Percentiles rank a stretch among this genome's conserved stretches.
Evolutionary conservation across 177 flowering plant species (phyloP).

Genomic region (Vitis hybrid): DNA sequence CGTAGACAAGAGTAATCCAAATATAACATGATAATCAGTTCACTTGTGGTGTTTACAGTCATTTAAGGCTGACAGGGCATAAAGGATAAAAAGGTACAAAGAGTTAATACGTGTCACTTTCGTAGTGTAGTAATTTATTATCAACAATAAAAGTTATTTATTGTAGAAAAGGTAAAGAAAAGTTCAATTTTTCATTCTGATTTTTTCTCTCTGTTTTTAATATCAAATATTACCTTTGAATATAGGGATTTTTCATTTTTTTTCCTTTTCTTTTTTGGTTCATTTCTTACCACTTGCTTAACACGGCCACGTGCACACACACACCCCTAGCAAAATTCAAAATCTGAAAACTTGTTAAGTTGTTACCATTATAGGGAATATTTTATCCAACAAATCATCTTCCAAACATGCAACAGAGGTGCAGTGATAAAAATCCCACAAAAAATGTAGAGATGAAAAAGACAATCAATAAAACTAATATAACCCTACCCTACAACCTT

Average conservation of each 20-base stretch:
- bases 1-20: conserved; percentile 1
- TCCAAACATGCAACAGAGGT: no score
- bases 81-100: neutral
- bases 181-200: neutral
- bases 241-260: neutral
- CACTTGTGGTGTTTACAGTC: neutral
- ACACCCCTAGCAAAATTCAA: no score
- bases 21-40: neutral
- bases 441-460: no score
- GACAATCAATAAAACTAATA: no score
- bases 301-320: no score
- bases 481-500: no score
- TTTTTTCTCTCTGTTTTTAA: neutral
- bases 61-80: neutral
- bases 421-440: no score
- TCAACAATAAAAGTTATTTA: neutral
- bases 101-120: neutral
- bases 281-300: no score
- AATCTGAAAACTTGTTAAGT: no score
- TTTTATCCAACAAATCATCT: no score
- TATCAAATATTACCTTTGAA: neutral
- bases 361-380: no score
- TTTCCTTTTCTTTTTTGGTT: neutral
- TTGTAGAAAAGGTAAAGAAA: neutral
- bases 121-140: neutral